Conservation (phyloP, 225 moss, liverwort and hornwort genomes). For the Pseudoscleropodium purum region DNA sequence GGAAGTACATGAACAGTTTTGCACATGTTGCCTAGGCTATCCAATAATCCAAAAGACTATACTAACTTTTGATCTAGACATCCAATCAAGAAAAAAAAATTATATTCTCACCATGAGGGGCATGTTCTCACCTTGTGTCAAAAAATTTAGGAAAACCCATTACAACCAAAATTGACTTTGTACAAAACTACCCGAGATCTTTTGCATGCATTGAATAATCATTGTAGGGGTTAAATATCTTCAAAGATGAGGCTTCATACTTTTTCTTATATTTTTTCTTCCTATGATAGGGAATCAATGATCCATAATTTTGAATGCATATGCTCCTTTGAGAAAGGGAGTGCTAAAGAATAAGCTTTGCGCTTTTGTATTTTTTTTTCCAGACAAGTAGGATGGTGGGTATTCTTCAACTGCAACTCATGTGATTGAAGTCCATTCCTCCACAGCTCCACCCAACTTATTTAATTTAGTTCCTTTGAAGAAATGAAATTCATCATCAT, state of each 20-base stretch:
- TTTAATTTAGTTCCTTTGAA: background rate
- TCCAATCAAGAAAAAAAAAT: background rate
- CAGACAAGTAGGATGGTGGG: background rate
- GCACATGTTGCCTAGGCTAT: fast-evolving
- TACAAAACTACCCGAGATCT: fast-evolving
- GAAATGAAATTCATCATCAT: background rate
- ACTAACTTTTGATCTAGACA: background rate
- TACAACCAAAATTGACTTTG: background rate
- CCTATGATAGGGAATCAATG: no score
- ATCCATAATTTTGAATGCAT: background rate
- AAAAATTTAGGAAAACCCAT: background rate
- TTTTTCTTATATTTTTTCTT: background rate
- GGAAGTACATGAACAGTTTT: background rate
- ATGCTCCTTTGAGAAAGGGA: background rate
- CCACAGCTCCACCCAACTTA: background rate
- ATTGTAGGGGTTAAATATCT: background rate
- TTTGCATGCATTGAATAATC: fast-evolving
- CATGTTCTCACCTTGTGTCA: background rate
- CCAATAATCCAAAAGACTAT: fast-evolving
- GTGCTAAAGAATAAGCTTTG: background rate
- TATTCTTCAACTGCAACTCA: background rate
- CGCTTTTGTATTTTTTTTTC: background rate
- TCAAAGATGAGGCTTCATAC: background rate
- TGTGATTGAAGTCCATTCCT: background rate
- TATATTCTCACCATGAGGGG: background rate